These are phyloP conservation scores for Pythium myriotylum DNA, from an alignment of 352 stramenopile genomes.

Conservation along the genomic window DNA sequence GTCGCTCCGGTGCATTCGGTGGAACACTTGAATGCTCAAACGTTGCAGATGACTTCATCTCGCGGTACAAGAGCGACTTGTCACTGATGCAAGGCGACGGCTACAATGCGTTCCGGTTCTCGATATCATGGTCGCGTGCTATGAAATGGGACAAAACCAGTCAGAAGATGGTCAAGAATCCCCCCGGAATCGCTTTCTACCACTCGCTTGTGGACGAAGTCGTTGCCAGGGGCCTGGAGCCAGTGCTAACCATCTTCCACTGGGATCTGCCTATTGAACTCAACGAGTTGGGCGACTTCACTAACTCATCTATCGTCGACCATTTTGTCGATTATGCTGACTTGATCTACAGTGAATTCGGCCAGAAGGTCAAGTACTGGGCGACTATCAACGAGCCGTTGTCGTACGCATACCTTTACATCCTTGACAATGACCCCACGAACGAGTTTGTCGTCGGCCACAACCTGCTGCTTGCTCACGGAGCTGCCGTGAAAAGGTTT, in stretches of 20 bases:
- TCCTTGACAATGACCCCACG: slow-evolving; percentile 53
- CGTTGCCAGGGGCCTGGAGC: slow-evolving; percentile 64
- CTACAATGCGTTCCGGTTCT: slow-evolving; percentile 93
- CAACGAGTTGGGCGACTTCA: slow-evolving; percentile 63
- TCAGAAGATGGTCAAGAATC: slow-evolving; percentile 69
- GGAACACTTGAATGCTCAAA: slow-evolving; percentile 68
- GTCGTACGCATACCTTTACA: slow-evolving; percentile 46
- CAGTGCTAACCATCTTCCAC: slow-evolving; percentile 60
- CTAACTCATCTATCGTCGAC: slow-evolving; percentile 42
- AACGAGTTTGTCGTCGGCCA: slow-evolving; percentile 62
- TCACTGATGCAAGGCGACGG: slow-evolving; percentile 87
- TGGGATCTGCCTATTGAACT: slow-evolving; percentile 74
- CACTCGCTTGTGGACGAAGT: slow-evolving; percentile 87
- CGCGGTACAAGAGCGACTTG: slow-evolving; percentile 88
- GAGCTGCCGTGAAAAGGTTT: slow-evolving; percentile 78
- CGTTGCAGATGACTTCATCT: slow-evolving; percentile 92
- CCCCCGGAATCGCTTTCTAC: slow-evolving; percentile 89
- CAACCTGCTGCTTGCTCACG: slow-evolving; percentile 90
- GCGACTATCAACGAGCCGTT: slow-evolving; percentile 94
- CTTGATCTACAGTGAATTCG: slow-evolving; percentile 89
- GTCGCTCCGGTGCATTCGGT: slow-evolving; percentile 41
- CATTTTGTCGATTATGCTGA: slow-evolving; percentile 81
- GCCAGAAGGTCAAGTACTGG: slow-evolving; percentile 90
- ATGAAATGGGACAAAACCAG: slow-evolving; percentile 46
- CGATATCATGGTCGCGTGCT: slow-evolving; percentile 48